Conservation (phyloP, 805 yeast species). For the Komagataella populi region DNA sequence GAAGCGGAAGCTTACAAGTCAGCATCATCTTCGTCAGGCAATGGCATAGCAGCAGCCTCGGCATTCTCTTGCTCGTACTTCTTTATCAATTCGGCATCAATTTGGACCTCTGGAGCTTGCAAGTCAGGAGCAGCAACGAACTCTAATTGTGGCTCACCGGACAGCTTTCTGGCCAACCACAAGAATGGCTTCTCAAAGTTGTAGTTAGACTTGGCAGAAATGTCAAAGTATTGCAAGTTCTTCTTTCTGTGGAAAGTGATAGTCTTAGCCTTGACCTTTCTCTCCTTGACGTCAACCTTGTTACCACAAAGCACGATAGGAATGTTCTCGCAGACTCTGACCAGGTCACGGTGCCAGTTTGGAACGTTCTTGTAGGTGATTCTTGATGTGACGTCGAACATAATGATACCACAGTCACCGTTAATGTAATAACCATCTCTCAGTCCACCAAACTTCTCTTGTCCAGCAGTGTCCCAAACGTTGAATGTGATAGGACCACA, state of each 20-base stretch:
- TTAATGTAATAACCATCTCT: slow-evolving; percentile 99
- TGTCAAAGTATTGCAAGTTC: slow-evolving; percentile 98
- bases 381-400: slow-evolving; percentile 99
- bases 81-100: slow-evolving; percentile 92
- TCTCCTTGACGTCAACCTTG: slow-evolving; percentile 99
- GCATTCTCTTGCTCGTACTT: slow-evolving; percentile 99
- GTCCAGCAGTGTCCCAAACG: slow-evolving; percentile 99
- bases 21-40: slow-evolving; percentile 99
- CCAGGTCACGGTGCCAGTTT: slow-evolving; percentile 99
- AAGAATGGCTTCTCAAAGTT: slow-evolving; percentile 99
- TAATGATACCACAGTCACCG: slow-evolving; percentile 99
- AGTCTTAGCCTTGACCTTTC: slow-evolving; percentile 99
- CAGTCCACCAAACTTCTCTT: slow-evolving; percentile 98
- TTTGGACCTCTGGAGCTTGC: slow-evolving; percentile 99
- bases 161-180: slow-evolving; percentile 99
- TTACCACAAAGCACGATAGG: slow-evolving; percentile 99
- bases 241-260: slow-evolving; percentile 99
- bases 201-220: slow-evolving; percentile 98
- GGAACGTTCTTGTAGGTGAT: slow-evolving; percentile 99
- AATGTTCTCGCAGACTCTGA: slow-evolving; percentile 98
- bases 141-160: slow-evolving; percentile 95
- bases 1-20: slow-evolving; percentile 55
- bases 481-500: slow-evolving; percentile 98
- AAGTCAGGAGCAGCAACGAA: slow-evolving; percentile 98
- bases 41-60: slow-evolving; percentile 98